Conservation (phyloP, 163 green algal genomes). For the Scenedesmus sp. region DNA sequence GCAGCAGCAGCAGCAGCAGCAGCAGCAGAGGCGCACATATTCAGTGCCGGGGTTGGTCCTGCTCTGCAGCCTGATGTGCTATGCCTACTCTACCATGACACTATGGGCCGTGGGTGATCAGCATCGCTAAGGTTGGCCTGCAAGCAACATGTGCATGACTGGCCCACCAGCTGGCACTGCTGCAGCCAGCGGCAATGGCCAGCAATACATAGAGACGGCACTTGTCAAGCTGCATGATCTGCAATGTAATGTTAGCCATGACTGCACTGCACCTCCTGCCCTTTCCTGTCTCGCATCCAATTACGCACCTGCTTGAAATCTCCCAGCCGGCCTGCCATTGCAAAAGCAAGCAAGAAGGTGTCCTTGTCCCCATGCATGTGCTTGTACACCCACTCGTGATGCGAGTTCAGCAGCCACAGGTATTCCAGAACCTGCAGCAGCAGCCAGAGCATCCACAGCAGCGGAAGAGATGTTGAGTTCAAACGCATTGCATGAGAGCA, state of each 20-base stretch:
- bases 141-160: no score
- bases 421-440: slow-evolving; percentile 47
- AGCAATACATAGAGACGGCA: not conserved
- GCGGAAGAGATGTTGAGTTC: not conserved
- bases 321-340: slow-evolving; percentile 23
- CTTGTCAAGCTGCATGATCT: no score
- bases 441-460: not conserved
- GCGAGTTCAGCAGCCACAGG: slow-evolving; percentile 56
- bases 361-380: slow-evolving; percentile 61
- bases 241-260: not conserved
- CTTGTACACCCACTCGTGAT: slow-evolving; percentile 47
- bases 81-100: no score
- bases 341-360: slow-evolving; percentile 57
- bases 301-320: slow-evolving; percentile 39
- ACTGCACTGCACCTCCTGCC: not conserved
- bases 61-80: no score
- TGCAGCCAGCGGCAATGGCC: not conserved
- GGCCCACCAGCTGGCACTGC: not conserved
- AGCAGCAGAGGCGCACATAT: not conserved
- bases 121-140: no score
- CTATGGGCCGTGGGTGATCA: no score
- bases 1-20: no score
- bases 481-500: no score
- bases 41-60: no score
- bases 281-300: no score